Evolutionary conservation across 2,329 filamentous ascomycete species (phyloP), one percentile per base, ranked within the genome.

Genomic region (Xylaria sp.): DNA sequence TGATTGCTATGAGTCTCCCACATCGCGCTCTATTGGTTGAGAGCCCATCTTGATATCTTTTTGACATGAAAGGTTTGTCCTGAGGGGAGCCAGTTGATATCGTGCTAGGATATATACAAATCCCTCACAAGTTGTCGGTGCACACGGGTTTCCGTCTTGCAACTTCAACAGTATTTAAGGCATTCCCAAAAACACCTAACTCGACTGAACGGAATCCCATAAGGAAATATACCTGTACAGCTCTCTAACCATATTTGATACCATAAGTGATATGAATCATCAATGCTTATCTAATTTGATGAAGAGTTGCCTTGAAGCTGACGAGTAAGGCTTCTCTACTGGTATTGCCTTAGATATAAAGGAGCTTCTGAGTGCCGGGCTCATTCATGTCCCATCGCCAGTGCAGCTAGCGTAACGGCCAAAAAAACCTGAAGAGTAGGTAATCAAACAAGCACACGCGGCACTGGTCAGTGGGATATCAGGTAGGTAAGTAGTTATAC

Each of bases 1-100:
- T 69, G 31, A 49, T 20, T 45, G n/a, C 53, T 7, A n/a, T 7
- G 29, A 42, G 45, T 33, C n/a, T 42, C 22, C 45, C 36, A n/a
- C 17, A 25, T 27, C 5, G 22, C 17, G 11, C n/a, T 6, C 13
- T 1, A 10, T 57, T 47, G 25, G 20, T n/a, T 42, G 50, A 20
- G 27, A 20, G 17, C n/a, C 2, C n/a, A 15, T 13, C 33, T 25
- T 5, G 10, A 50, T 17, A 50, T n/a, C 15, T 51, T 11, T 20
- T 27, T 15, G 10, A 17, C 10, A 33, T 29, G 9, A 10, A n/a
- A 33, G 7, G 11, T 20, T 51, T 47, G 44, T 22, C 22, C 13
- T 22, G 33, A 22, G 42, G 47, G 25, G 36, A 45, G 25, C 1
- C 39, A n/a, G 53, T 44, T 15, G 7, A 36, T 36, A 61, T 42